phyloP scores from a whole-genome alignment of 192 early-diverging fungal species.

The Funneliformis geosporum region DNA sequence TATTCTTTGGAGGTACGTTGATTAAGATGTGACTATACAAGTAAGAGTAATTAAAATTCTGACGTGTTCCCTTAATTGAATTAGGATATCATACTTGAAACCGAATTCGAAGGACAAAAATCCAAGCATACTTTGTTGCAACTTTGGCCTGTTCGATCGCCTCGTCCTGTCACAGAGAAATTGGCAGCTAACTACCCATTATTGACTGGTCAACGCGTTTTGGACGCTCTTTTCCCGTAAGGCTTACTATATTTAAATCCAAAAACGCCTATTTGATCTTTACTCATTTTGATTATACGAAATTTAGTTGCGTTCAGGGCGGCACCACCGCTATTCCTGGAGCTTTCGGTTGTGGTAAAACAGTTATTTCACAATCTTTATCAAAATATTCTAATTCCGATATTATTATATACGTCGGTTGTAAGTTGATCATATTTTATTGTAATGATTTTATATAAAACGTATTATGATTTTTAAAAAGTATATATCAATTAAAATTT shows the following conservation, averaged over 20 bases:
- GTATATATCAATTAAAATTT: conserved; percentile 12
- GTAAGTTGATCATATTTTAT: conserved; percentile 49
- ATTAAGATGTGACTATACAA: too few relatives aligned
- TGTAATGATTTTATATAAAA: not conserved
- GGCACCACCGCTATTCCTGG: conserved; percentile 99
- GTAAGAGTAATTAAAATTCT: not conserved
- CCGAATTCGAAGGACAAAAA: conserved; percentile 96
- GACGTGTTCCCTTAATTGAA: not conserved
- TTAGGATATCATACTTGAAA: conserved; percentile 89
- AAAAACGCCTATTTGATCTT: not conserved
- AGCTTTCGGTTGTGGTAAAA: conserved; percentile 99
- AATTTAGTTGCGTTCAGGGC: conserved; percentile 88
- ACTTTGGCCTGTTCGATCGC: conserved; percentile 95
- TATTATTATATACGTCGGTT: conserved; percentile 98
- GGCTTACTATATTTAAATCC: conserved; percentile 8
- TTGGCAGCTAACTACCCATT: conserved; percentile 93
- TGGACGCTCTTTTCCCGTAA: conserved; percentile 97
- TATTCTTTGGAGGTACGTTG: conserved; percentile 77
- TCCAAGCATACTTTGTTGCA: conserved; percentile 96
- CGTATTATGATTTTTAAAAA: not conserved
- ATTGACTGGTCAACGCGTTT: conserved; percentile 97
- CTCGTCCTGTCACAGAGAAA: conserved; percentile 94
- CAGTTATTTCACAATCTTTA: conserved; percentile 98
- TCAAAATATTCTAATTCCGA: conserved; percentile 99
- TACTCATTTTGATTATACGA: not conserved